A percentile compares a stretch with the other conserved stretches of the same genome.
Evolutionary conservation across 768 basidiomycete genomes (phyloP).

Genomic region (Artomyces pyxidatus): DNA sequence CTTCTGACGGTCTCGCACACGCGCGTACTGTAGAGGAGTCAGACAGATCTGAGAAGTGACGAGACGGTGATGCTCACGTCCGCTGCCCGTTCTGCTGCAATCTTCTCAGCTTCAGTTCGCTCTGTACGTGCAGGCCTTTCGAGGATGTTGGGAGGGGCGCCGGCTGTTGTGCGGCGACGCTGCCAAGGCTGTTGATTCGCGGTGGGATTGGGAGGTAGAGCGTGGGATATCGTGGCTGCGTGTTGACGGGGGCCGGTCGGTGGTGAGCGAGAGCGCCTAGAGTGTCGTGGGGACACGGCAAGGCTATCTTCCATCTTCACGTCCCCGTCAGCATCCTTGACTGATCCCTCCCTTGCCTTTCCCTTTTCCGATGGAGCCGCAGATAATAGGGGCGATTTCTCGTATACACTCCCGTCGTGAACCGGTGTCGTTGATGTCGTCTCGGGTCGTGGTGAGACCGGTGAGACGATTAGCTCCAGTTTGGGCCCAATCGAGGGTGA

Average conservation of each 20-base stretch:
- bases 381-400: background rate
- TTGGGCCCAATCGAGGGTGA: too few relatives aligned
- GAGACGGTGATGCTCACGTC: background rate
- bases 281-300: background rate
- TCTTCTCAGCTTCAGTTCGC: slow-evolving; percentile 1
- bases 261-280: background rate
- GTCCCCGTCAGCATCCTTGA: slow-evolving; percentile 1
- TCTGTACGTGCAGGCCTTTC: slow-evolving; percentile 5
- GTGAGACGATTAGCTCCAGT: too few relatives aligned
- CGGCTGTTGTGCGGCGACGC: slow-evolving; percentile 2
- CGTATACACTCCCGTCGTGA: background rate
- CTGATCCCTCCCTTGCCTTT: slow-evolving; percentile 5
- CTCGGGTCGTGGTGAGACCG: too few relatives aligned
- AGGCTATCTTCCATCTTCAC: slow-evolving; percentile 6
- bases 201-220: background rate
- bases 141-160: slow-evolving; percentile 3
- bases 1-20: background rate
- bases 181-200: background rate
- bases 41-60: background rate
- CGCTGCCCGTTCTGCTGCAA: too few relatives aligned
- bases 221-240: background rate
- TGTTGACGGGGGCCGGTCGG: background rate
- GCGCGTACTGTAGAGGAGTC: background rate
- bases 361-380: slow-evolving; percentile 7
- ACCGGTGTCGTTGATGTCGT: background rate